Conservation (phyloP, 2,329 filamentous ascomycete species). For the Hawksworthiomyces lignivorus region DNA sequence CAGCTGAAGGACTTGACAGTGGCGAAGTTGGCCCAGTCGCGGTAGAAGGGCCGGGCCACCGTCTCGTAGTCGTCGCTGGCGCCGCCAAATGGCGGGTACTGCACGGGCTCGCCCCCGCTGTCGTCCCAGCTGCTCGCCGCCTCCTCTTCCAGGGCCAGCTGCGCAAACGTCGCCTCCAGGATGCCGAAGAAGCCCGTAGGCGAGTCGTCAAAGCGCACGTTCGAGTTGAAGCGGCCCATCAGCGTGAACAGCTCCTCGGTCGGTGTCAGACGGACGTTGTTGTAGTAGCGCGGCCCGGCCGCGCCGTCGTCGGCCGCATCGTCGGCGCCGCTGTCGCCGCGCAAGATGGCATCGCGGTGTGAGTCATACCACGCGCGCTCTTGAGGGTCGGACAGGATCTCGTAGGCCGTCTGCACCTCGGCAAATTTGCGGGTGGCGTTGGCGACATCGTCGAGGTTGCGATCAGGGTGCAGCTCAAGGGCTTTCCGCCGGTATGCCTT, state of each 20-base stretch:
- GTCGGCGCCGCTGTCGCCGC: conserved; percentile 45
- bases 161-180: conserved; percentile 67
- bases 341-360: conserved; percentile 77
- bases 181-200: conserved; percentile 79
- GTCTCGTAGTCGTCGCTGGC: conserved; percentile 69
- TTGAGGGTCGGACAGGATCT: conserved; percentile 91
- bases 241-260: conserved; percentile 70
- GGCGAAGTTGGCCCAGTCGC: conserved; percentile 69
- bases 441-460: conserved; percentile 81
- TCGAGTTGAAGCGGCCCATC: conserved; percentile 72
- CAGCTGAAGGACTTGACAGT: conserved; percentile 83
- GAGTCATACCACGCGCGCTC: conserved; percentile 98
- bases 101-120: conserved; percentile 28
- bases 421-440: conserved; percentile 77
- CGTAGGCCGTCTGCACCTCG: conserved; percentile 86
- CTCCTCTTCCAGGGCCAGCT: conserved; percentile 72
- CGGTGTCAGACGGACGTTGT: conserved; percentile 69
- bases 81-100: conserved; percentile 77
- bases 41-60: conserved; percentile 74
- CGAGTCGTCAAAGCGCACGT: conserved; percentile 71
- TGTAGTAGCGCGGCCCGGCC: conserved; percentile 32
- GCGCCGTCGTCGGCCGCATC: conserved; percentile 29
- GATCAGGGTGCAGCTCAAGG: conserved; percentile 88
- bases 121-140: conserved; percentile 64
- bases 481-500: conserved; percentile 88